Base-by-base conservation (phyloP, 257 asterid genomes). In the Vinca minor region DNA sequence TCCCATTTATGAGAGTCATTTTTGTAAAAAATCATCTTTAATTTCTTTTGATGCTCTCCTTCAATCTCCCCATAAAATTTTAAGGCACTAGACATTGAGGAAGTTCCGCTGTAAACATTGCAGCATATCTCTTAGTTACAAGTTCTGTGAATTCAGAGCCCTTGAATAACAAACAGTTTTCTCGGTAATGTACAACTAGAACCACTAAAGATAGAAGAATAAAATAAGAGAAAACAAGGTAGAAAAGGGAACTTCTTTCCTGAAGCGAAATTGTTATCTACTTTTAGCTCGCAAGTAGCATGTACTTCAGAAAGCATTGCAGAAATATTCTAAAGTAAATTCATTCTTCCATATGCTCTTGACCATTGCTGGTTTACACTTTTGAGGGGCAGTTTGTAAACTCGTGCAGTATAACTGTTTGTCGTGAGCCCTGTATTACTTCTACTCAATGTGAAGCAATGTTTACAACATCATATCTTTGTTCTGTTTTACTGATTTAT, bases 311-410 rank as follows among this genome's bases (percentile, higher is more conserved):
- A 21, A 38, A 7, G 15, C 13, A 0, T 4, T 17, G 20, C 8
- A 23, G 17, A 47, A 47, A 25, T 6, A 31, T n/a, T 34, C 34
- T 47, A 10, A 47, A 15, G 34, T 13, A 32, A 31, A 32, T 14
- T 46, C 32, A 15, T 3, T 18, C 20, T 15, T 62, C 38, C 41
- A 10, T 56, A 3, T 56, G 25, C 31, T 7, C 15, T 32, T 31
- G n/a, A 14, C 17, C 42, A 13, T 55, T 56, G 62, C 32, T 23
- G 57, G 32, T 56, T 56, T 42, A 18, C 18, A 18, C n/a, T 46
- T 41, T 32, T 67, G 59, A n/a, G 5, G 34, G 31, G 7, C 28
- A 44, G 39, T 67, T 26, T 55, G 10, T 36, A 65, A 42, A 53
- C 5, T 53, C 13, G 41, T 39, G 42, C 20, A 29, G 26, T 23